Evolutionary conservation across 352 stramenopile genomes (phyloP).

Genomic region (Pelagophyceae sp.): DNA sequence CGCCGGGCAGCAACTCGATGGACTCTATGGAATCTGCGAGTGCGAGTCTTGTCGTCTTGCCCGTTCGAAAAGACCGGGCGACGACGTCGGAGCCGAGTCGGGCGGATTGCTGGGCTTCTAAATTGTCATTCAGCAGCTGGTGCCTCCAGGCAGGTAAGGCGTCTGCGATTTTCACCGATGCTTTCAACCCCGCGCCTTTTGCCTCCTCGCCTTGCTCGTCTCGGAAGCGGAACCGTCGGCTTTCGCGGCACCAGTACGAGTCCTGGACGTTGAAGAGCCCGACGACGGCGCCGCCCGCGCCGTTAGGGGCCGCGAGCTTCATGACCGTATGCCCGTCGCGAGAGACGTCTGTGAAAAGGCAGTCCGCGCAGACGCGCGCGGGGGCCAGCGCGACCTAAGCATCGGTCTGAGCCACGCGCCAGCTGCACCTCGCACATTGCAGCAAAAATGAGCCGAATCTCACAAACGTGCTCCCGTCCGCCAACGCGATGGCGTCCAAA

Average conservation of each 20-base stretch:
- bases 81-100: slow-evolving; percentile 29
- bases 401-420: no score
- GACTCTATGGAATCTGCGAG: no score
- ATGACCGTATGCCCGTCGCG: slow-evolving; percentile 31
- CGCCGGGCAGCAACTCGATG: no score
- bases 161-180: slow-evolving; percentile 13
- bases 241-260: slow-evolving; percentile 35
- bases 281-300: slow-evolving; percentile 25
- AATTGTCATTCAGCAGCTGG: slow-evolving; percentile 30
- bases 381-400: slow-evolving; percentile 25
- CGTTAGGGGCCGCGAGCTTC: slow-evolving; percentile 37
- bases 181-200: slow-evolving; percentile 15
- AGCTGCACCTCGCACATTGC: no score
- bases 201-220: no score
- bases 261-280: slow-evolving; percentile 39
- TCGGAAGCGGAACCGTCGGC: slow-evolving; percentile 30
- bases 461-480: slow-evolving; percentile 34
- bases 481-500: slow-evolving; percentile 31
- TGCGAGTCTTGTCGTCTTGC: no score
- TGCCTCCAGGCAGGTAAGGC: slow-evolving; percentile 25
- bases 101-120: slow-evolving; percentile 22
- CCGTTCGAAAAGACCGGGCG: slow-evolving; percentile 24
- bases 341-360: slow-evolving; percentile 35
- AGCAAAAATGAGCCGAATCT: no score
- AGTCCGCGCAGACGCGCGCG: slow-evolving; percentile 32